phyloP scores from a whole-genome alignment of 345 rosid species.

The Zanthoxylum bungeanum region DNA sequence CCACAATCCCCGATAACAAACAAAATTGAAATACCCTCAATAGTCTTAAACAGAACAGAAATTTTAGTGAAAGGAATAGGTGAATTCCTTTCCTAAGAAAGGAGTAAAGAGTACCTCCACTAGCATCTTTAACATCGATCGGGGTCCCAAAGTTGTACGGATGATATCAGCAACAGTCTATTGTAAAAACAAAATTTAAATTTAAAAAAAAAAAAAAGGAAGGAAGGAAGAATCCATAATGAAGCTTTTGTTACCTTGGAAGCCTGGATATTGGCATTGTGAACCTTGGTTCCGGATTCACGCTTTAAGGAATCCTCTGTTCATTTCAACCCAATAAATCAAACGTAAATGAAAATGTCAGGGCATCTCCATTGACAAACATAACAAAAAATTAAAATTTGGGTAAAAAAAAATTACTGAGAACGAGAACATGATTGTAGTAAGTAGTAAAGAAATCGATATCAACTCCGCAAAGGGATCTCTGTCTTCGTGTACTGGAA shows the following conservation, averaged over 20 bases:
- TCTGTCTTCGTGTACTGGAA: too few relatives aligned
- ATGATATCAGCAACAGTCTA: conserved; percentile 91
- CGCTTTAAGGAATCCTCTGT: conserved; percentile 95
- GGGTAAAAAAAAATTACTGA: conserved; percentile 55
- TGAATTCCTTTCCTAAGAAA: too few relatives aligned
- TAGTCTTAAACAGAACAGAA: too few relatives aligned
- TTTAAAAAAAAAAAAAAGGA: too few relatives aligned
- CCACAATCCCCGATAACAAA: conserved; percentile 93
- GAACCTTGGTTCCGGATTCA: conserved; percentile 89
- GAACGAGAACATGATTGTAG: conserved; percentile 75
- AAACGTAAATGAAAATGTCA: too few relatives aligned
- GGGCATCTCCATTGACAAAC: neutral
- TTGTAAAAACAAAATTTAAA: neutral
- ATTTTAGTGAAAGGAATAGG: too few relatives aligned
- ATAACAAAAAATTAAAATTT: neutral
- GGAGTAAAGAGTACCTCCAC: conserved; percentile 51
- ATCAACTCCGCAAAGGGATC: too few relatives aligned
- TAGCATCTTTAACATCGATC: conserved; percentile 95
- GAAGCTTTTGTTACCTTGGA: conserved; percentile 75
- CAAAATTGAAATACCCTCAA: too few relatives aligned
- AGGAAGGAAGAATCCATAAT: too few relatives aligned
- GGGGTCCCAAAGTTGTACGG: conserved; percentile 95
- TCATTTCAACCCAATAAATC: conserved; percentile 9
- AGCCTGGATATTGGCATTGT: conserved; percentile 88
- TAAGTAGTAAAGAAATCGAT: too few relatives aligned